Evolutionary conservation across 208 protist species (phyloP).

Genomic region (Acanthamoeba lenticulata): DNA sequence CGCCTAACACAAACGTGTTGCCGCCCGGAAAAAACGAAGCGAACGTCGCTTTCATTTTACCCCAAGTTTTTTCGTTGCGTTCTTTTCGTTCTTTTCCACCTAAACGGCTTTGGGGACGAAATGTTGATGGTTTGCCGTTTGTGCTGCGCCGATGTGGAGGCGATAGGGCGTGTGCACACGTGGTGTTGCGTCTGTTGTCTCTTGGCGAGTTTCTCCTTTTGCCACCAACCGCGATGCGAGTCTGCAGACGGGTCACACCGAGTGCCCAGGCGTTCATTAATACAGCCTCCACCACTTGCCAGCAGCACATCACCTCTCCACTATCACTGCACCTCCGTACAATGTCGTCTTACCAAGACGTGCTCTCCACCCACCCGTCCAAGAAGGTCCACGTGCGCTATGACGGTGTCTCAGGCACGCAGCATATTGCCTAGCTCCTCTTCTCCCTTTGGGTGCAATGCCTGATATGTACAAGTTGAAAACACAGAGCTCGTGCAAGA

Average conservation of each 20-base stretch:
- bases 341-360: conserved; percentile 2
- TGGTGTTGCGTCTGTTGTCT: too few relatives aligned
- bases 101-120: not conserved
- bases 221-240: too few relatives aligned
- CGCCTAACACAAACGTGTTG: not conserved
- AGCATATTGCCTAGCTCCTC: too few relatives aligned
- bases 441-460: not conserved
- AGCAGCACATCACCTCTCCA: not conserved
- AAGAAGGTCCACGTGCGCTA: not conserved
- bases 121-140: not conserved
- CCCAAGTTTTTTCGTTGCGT: not conserved
- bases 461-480: not conserved
- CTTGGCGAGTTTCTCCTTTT: not conserved
- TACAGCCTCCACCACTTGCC: not conserved
- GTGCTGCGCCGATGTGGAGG: not conserved
- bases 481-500: not conserved
- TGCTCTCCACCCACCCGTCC: not conserved
- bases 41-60: not conserved
- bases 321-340: not conserved
- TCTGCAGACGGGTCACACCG: too few relatives aligned
- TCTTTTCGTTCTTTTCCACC: not conserved
- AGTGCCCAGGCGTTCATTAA: too few relatives aligned
- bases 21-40: not conserved
- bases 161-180: not conserved
- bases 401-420: not conserved